Base-by-base conservation (phyloP, 352 stramenopile genomes). In the Pythium coloratum region DNA sequence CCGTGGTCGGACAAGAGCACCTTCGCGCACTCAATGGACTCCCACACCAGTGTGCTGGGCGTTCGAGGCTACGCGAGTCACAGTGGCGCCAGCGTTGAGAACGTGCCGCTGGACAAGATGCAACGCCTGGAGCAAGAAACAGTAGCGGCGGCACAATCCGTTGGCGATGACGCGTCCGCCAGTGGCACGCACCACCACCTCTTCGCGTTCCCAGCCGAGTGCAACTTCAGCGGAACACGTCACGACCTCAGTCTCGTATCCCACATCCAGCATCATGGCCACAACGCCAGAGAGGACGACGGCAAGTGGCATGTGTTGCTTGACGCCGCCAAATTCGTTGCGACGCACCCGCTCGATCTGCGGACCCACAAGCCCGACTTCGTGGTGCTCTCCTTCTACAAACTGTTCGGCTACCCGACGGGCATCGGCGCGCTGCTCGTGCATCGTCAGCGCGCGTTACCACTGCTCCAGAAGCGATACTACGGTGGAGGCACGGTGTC, bases 301-400 rank as follows among this genome's bases (percentile, higher is more conserved):
- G 62, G 63, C n/a, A 71, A 75, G 44, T 94, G 85, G 85, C 51
- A 91, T 12, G 81, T 92, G 40, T 64, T 94, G 6, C 51, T 92
- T 10, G 86, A 94, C 59, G 84, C 84, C 5, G 86, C 86, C 34
- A 92, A 92, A 58, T 86, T 82, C 59, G 82, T 80, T 2, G 74
- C 70, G 9, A 90, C 81, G 3, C 73, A 87, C 20, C 74, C 59
- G 6, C 64, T 94, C 13, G 74, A 94, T 66, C 72, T 94, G 36
- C 78, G 73, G 0, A 33, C 12, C 20, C 55, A 72, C 47, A 68
- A 70, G 20, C 78, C 83, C 0, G 86, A 94, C 63, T 92, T 94
- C 36, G 78, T 92, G 0, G 74, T 77, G 33, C 46, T 92, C 32
- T 92, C 82, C n/a, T 94, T 94, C 51, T 94, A 94, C 77, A 94